Base-by-base conservation (phyloP, 768 basidiomycete genomes). In the Lentinula sp. region DNA sequence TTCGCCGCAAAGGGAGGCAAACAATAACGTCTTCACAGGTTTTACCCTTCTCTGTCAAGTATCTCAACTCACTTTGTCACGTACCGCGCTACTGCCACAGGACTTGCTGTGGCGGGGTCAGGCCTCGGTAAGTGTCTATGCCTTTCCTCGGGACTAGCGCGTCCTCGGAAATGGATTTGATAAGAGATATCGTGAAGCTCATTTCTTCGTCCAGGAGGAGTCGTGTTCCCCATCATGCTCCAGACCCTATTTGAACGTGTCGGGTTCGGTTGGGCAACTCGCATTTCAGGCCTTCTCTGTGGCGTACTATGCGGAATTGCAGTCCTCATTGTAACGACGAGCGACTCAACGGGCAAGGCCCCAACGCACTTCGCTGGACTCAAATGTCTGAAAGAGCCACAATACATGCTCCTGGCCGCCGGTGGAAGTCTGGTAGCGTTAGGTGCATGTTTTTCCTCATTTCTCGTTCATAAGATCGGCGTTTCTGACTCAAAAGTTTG, bases 41-140 rank as follows among this genome's bases (percentile, higher is more conserved):
- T 89, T 70, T 89, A 88, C 65, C 89, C 89, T 0, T 76, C 86
- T 0, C 73, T 91, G 34, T 78, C 86, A 3, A 84, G 85, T 56
- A 77, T 89, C 9, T 81, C 87, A 0, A 89, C 85, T 1, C 79
- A 85, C 68, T 92, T 89, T 71, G 67, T 68, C 52, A 79, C 78
- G 63, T 84, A 85, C 63, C 81, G 89, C 13, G 87, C 86, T 3
- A 85, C 89, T 2, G 88, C 90, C 0, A 74, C 88, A 40, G 91
- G 91, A 2, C 73, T 93, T 59, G 85, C 84, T 16, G 78, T 82
- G 1, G 82, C 88, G 37, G 91, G 91, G n/a, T 85, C 86, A 28
- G 82, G 86, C 60, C 69, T 82, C 60, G 87, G 87, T 85, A 54
- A 59, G 74, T 67, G 2, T 2, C 43, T 10, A 8, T 13, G 13